These are phyloP conservation scores for Pichia kudriavzevii DNA, from an alignment of 1,139 yeast species.

Conservation along the genomic window DNA sequence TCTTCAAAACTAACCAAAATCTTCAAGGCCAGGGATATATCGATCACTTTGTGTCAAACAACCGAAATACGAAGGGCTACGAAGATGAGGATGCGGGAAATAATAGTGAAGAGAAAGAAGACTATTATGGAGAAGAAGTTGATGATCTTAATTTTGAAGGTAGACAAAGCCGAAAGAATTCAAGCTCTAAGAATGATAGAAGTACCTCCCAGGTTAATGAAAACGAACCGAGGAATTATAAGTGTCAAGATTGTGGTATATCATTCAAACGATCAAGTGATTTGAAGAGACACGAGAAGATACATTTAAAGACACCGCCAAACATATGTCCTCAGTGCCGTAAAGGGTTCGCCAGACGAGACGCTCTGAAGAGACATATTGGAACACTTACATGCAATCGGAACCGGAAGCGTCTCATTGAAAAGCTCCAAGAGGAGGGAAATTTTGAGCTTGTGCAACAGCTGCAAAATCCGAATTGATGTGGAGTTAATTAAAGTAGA, in stretches of 20 bases:
- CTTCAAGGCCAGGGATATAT: neutral
- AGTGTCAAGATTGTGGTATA: constrained; percentile 44
- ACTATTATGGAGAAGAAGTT: no score
- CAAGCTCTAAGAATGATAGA: no score
- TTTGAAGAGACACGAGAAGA: constrained; percentile 53
- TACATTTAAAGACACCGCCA: constrained; percentile 42
- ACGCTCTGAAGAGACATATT: constrained; percentile 66
- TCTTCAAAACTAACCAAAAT: constrained; percentile 15
- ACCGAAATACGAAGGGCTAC: no score
- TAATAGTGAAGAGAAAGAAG: neutral
- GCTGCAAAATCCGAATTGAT: no score
- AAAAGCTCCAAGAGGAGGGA: constrained; percentile 10
- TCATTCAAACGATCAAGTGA: constrained; percentile 58
- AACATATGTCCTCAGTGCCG: constrained; percentile 70
- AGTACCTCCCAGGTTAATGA: no score
- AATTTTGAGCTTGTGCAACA: no score
- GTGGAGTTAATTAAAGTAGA: no score
- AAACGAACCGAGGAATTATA: constrained; percentile 25
- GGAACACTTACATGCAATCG: constrained; percentile 69
- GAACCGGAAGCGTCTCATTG: constrained; percentile 44
- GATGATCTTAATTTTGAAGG: no score
- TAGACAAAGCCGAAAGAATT: no score
- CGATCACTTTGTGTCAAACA: no score
- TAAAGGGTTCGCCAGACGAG: constrained; percentile 76
- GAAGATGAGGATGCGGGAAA: neutral